A percentile compares a stretch with the other conserved stretches of the same genome.
These are phyloP conservation scores for Apiotrichum gamsii DNA, from an alignment of 1,284 basidiomycete species.

Conservation along the genomic window DNA sequence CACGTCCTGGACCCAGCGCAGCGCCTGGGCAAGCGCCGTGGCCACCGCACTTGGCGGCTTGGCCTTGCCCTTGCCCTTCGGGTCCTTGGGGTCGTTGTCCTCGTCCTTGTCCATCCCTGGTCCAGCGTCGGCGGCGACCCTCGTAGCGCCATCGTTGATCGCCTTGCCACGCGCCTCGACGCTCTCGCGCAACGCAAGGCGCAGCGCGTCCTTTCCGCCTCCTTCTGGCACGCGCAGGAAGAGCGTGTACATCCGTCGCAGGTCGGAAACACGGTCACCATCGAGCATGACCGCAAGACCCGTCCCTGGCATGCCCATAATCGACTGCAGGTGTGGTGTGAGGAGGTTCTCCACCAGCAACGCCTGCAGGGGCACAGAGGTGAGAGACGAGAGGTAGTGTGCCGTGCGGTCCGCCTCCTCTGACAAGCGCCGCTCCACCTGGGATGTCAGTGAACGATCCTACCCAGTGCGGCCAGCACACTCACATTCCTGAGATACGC, in stretches of 20 bases:
- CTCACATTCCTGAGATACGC: conserved; percentile 74
- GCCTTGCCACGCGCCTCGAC: conserved; percentile 70
- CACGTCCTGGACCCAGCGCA: conserved; percentile 93
- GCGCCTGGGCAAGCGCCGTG: conserved; percentile 52
- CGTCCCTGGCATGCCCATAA: conserved; percentile 75
- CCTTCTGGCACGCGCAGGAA: conserved; percentile 62
- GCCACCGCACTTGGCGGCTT: conserved; percentile 40
- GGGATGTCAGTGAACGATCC: conserved; percentile 6
- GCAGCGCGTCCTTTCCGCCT: conserved; percentile 60
- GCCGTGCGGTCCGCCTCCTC: conserved; percentile 83
- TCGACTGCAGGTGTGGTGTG: conserved; percentile 64
- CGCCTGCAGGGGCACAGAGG: conserved; percentile 61
- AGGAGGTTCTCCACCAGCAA: conserved; percentile 76
- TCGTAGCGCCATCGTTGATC: conserved; percentile 60
- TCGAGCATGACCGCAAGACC: conserved; percentile 88
- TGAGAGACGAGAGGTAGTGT: conserved; percentile 78
- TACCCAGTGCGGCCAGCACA: conserved; percentile 7
- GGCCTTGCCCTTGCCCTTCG: conserved; percentile 59
- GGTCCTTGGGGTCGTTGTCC: conserved; percentile 32
- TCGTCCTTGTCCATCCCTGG: conserved; percentile 32
- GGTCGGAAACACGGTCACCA: conserved; percentile 66
- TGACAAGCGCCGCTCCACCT: conserved; percentile 77
- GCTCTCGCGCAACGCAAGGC: conserved; percentile 66
- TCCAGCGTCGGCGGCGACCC: conserved; percentile 30
- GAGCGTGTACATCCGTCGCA: conserved; percentile 73